Conservation (phyloP, 148 eudicot genomes). For the Vaccinium macrocarpon region DNA sequence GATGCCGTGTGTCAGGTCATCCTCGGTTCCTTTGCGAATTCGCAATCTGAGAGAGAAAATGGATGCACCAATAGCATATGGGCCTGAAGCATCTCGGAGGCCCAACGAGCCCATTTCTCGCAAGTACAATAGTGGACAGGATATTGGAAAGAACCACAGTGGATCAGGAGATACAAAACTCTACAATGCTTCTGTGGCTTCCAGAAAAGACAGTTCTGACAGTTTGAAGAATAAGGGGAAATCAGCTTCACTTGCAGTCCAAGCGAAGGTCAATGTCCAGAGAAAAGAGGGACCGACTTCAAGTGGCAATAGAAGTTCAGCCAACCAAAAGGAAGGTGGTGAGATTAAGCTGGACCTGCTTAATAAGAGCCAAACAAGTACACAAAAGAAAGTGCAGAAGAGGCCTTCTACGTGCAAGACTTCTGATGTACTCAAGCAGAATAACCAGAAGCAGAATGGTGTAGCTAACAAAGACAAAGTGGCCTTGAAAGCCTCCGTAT, state of each 20-base stretch:
- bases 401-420: slow-evolving; percentile 43
- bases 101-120: slow-evolving; percentile 36
- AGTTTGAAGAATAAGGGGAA: slow-evolving; percentile 58
- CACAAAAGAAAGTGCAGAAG: slow-evolving; percentile 41
- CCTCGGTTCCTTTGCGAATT: slow-evolving; percentile 67
- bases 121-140: slow-evolving; percentile 34
- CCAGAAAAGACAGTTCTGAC: slow-evolving; percentile 37
- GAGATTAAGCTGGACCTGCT: slow-evolving; percentile 33
- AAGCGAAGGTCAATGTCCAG: slow-evolving; percentile 44
- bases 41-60: slow-evolving; percentile 64
- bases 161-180: slow-evolving; percentile 31
- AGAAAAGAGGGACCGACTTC: slow-evolving; percentile 43
- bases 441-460: slow-evolving; percentile 77
- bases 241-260: slow-evolving; percentile 38
- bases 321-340: slow-evolving; percentile 45
- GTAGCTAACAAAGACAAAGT: slow-evolving; percentile 38
- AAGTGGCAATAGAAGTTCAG: slow-evolving; percentile 34
- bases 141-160: slow-evolving; percentile 34
- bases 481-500: slow-evolving; percentile 35
- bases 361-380: slow-evolving; percentile 32
- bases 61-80: slow-evolving; percentile 48
- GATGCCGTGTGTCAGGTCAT: slow-evolving; percentile 46
- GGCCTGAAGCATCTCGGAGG: slow-evolving; percentile 42
- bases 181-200: slow-evolving; percentile 38
- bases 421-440: slow-evolving; percentile 57